Percentiles rank a stretch among this genome's conserved stretches.
Evolutionary conservation across 2,329 filamentous ascomycete species (phyloP).

Genomic region (Xenoacremonium recifei): DNA sequence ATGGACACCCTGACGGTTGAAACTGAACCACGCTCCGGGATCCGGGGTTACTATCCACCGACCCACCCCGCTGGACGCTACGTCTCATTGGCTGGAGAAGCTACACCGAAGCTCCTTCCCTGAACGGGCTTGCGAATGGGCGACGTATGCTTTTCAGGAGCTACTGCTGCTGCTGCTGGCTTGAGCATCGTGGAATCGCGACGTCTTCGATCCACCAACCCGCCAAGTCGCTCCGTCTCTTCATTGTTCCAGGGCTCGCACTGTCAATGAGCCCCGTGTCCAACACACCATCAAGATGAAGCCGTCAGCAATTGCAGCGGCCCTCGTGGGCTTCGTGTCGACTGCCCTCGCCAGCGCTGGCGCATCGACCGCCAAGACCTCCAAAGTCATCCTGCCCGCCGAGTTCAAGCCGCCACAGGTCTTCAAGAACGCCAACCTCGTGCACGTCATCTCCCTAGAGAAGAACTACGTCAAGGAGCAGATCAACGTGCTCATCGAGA

Average conservation of each 20-base stretch:
- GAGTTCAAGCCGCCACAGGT: slow-evolving; percentile 83
- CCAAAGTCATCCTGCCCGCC: slow-evolving; percentile 58
- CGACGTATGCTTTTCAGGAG: slow-evolving; percentile 36
- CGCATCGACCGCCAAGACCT: slow-evolving; percentile 44
- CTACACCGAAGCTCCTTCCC: slow-evolving; percentile 28
- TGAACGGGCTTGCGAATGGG: slow-evolving; percentile 31
- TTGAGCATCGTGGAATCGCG: slow-evolving; percentile 19
- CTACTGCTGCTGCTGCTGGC: too few species aligned
- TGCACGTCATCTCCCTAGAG: slow-evolving; percentile 87
- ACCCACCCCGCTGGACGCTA: slow-evolving; percentile 3
- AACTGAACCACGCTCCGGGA: slow-evolving; percentile 6
- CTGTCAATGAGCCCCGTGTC: slow-evolving; percentile 33
- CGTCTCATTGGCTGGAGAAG: slow-evolving; percentile 27
- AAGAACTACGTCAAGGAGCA: slow-evolving; percentile 89
- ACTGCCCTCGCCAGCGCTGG: slow-evolving; percentile 40
- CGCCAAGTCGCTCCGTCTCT: too few species aligned
- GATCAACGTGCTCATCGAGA: slow-evolving; percentile 93
- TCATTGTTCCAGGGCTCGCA: slow-evolving; percentile 22
- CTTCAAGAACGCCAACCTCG: slow-evolving; percentile 90
- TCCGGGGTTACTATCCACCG: slow-evolving; percentile 24
- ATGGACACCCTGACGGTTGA: slow-evolving; percentile 2
- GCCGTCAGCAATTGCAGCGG: slow-evolving; percentile 50
- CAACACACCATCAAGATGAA: slow-evolving; percentile 36
- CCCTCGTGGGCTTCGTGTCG: slow-evolving; percentile 57
- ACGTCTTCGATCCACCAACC: too few species aligned